Base-by-base conservation (phyloP, 1,284 basidiomycete species). In the Cerioporus squamosus region DNA sequence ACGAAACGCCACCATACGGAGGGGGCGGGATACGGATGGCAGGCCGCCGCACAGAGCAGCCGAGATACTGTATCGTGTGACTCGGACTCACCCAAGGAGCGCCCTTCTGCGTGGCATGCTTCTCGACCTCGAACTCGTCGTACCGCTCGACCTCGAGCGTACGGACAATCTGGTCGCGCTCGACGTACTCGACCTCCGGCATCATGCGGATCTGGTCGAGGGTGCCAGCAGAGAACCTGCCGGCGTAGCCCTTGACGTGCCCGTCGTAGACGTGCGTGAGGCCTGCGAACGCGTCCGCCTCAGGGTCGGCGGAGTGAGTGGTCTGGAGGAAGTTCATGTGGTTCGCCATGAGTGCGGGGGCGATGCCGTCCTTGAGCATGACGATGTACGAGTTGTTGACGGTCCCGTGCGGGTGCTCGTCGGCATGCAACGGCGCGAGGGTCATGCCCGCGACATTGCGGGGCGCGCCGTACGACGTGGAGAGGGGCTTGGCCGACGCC, bases 151-250 rank as follows among this genome's bases (percentile, higher is more conserved):
- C 66, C 2, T 90, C 86, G 64, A 85, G 82, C 15, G 91, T 90
- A 66, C 80, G 83, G 22, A 97, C 92, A 65, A 95, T 80, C 78
- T 97, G 94, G 79, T 99, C 97, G 62, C 81, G 85, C 81, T 99
- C 97, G 60, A 99, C 82, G 71, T 91, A 97, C 31, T 89, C 93
- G 50, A 99, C 95, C 74, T 97, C 95, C 18, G 96, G 95, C 79
- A 91, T 83, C 49, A 82, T 76, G 55, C 97, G 86, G 72, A 99
- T 90, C 69, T 86, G 83, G 53, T 94, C 83, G 61, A 99, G 74
- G 42, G 91, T 88, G 50, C 78, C 75, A 44, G 85, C 76, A 38
- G 88, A 85, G 81, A 99, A 98, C 69, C 79, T 81, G 54, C 96
- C 97, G 46, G 96, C 84, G 79, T 96, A 95, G 31, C 94, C 95